Evolutionary conservation across 805 yeast genomes (phyloP).

Genomic region (Wickerhamomyces canadensis): DNA sequence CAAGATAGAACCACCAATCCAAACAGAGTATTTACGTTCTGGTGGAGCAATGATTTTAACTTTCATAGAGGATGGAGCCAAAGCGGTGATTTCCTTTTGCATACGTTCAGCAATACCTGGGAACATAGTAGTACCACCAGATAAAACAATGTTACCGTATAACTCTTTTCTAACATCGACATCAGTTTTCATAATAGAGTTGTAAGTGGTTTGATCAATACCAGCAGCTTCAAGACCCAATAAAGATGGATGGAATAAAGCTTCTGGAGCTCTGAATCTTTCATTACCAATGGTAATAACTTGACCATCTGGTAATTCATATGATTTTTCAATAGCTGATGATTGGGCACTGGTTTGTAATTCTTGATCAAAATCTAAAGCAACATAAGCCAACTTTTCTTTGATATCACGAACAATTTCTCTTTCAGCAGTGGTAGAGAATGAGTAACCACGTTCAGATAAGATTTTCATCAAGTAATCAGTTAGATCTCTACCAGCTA

Average conservation of each 20-base stretch:
- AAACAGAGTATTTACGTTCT: constrained; percentile 98
- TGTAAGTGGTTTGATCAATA: constrained; percentile 87
- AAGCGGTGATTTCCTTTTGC: constrained; percentile 99
- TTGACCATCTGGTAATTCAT: constrained; percentile 99
- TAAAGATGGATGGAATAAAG: constrained; percentile 97
- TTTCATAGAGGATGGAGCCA: constrained; percentile 99
- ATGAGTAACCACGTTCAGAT: constrained; percentile 97
- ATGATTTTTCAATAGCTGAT: constrained; percentile 95
- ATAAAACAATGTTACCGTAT: constrained; percentile 98
- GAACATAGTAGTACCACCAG: constrained; percentile 99
- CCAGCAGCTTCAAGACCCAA: constrained; percentile 92
- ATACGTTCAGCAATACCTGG: constrained; percentile 99
- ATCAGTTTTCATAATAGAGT: constrained; percentile 93
- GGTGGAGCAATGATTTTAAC: constrained; percentile 99
- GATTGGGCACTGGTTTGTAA: constrained; percentile 99
- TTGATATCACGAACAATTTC: constrained; percentile 87
- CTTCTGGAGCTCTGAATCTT: constrained; percentile 99
- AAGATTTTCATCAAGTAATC: constrained; percentile 98
- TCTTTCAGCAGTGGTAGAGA: constrained; percentile 99
- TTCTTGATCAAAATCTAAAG: constrained; percentile 98
- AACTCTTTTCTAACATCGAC: constrained; percentile 98
- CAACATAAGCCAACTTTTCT: constrained; percentile 98
- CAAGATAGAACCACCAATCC: constrained; percentile 99
- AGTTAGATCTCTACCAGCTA: constrained; percentile 99
- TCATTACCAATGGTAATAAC: constrained; percentile 99